phyloP scores from a whole-genome alignment of 2,329 filamentous ascomycete genomes.

The Coccinonectria pachysandricola region DNA sequence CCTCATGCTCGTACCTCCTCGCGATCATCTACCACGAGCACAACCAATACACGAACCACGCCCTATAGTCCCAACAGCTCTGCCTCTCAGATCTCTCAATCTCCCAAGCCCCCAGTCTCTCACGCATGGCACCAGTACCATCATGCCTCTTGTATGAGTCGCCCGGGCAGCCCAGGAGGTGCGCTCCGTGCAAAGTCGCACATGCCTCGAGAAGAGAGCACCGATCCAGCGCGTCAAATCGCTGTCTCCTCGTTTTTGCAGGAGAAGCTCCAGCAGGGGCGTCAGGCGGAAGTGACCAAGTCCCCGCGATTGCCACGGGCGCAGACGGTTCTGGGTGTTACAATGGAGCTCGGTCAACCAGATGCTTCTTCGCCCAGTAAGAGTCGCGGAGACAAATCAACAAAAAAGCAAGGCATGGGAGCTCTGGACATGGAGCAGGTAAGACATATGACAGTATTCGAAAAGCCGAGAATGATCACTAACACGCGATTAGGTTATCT shows the following conservation, averaged over 20 bases:
- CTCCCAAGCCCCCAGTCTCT: slow-evolving; percentile 24
- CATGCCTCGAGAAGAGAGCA: slow-evolving; percentile 31
- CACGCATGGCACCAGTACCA: slow-evolving; percentile 31
- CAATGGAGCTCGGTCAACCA: slow-evolving; percentile 28
- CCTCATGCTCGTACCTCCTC: slow-evolving; percentile 33
- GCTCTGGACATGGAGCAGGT: slow-evolving; percentile 60
- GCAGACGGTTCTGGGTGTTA: slow-evolving; percentile 28
- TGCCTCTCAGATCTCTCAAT: slow-evolving; percentile 28
- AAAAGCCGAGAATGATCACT: slow-evolving; percentile 1
- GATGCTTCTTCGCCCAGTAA: no score
- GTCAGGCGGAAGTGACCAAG: slow-evolving; percentile 38
- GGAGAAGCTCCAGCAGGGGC: slow-evolving; percentile 42
- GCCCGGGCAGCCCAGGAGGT: slow-evolving; percentile 23
- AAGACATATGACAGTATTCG: no score
- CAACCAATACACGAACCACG: slow-evolving; percentile 29
- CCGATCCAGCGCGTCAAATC: slow-evolving; percentile 29
- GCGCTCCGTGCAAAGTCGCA: slow-evolving; percentile 30
- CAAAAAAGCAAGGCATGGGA: slow-evolving; percentile 46
- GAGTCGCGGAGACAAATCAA: no score
- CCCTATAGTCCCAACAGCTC: slow-evolving; percentile 33
- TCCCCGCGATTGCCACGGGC: slow-evolving; percentile 22
- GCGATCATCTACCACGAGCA: slow-evolving; percentile 35
- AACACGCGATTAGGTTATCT: slow-evolving; percentile 42
- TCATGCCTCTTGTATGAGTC: slow-evolving; percentile 27
- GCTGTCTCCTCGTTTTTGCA: slow-evolving; percentile 43